phyloP scores from a whole-genome alignment of 306 rosid genomes.

The Glycyrrhiza uralensis region DNA sequence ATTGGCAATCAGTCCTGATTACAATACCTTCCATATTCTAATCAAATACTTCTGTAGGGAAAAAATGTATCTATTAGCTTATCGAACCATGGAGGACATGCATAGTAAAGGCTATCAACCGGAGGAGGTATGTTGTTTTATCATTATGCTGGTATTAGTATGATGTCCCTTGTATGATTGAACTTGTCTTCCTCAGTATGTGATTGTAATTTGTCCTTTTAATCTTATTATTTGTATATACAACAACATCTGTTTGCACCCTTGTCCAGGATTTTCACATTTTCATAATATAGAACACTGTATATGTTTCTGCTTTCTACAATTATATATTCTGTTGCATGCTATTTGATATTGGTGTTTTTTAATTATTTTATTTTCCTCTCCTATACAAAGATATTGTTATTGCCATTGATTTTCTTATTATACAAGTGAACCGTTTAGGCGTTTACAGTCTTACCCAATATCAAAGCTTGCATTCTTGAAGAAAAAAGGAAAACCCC shows the following conservation, averaged over 20 bases:
- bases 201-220: neutral
- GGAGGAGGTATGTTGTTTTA: conserved; percentile 59
- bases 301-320: conserved; percentile 1
- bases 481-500: neutral
- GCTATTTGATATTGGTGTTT: neutral
- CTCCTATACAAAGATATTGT: neutral
- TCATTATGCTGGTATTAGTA: neutral
- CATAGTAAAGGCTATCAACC: conserved; percentile 75
- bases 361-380: neutral
- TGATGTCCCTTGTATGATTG: conserved; percentile 6
- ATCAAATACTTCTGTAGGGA: conserved; percentile 83
- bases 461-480: neutral
- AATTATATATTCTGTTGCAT: neutral
- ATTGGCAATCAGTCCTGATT: conserved; percentile 78
- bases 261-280: neutral
- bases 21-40: conserved; percentile 76
- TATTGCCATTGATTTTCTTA: neutral
- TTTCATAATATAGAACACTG: neutral
- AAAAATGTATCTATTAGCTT: conserved; percentile 78
- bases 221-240: conserved; percentile 4
- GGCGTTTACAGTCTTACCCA: neutral
- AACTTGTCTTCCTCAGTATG: neutral
- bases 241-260: neutral
- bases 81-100: conserved; percentile 84
- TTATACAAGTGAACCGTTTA: neutral